A percentile compares a stretch with the other conserved stretches of the same genome.
Evolutionary conservation across 1,284 basidiomycete genomes (phyloP).

Genomic region (Ustilago nuda): DNA sequence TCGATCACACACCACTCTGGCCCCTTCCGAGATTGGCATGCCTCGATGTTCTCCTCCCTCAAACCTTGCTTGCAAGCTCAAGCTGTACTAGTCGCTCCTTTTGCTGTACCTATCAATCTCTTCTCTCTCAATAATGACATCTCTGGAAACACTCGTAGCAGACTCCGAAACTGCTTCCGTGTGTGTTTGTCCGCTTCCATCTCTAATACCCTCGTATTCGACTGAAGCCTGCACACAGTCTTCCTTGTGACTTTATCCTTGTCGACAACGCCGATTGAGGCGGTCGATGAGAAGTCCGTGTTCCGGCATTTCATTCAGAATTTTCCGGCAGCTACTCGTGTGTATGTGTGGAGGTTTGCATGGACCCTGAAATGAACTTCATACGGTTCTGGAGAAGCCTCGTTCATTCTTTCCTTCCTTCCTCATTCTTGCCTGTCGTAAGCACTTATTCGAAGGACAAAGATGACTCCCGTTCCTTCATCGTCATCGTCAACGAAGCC

Average conservation of each 20-base stretch:
- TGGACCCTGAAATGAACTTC: constrained; percentile 8
- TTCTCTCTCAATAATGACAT: background rate
- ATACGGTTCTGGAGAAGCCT: background rate
- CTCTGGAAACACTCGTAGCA: constrained; percentile 6
- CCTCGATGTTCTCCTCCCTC: background rate
- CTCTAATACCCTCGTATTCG: too few relatives aligned
- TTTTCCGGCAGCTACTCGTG: background rate
- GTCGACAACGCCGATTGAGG: background rate
- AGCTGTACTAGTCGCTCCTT: constrained; percentile 7
- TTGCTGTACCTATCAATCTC: constrained; percentile 3
- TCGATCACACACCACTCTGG: too few relatives aligned
- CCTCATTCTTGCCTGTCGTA: background rate
- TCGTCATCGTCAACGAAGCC: constrained; percentile 1
- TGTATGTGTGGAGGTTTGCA: background rate
- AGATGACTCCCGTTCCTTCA: background rate
- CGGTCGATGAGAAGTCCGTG: background rate
- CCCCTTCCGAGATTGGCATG: background rate
- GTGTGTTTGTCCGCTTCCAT: too few relatives aligned
- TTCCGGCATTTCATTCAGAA: background rate
- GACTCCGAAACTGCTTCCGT: too few relatives aligned
- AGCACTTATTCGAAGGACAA: background rate
- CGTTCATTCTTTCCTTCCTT: background rate
- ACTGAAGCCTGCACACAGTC: too few relatives aligned
- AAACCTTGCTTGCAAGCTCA: background rate
- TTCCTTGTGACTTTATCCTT: too few relatives aligned